Conservation (phyloP, 345 rosid species). For the Corymbia maculata region DNA sequence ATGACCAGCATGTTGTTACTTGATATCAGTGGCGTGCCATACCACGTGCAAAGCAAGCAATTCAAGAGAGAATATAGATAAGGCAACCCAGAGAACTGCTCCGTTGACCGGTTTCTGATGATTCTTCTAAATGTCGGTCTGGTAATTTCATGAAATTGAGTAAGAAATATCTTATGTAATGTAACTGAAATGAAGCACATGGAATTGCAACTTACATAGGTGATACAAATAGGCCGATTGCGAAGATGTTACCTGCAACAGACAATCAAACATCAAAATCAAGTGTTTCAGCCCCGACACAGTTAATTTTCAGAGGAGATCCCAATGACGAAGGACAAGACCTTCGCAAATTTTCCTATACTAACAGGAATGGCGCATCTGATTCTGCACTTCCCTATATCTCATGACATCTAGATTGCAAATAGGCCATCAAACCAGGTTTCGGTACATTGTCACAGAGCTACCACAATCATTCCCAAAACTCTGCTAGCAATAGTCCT, state of each 20-base stretch:
- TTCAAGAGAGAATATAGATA: slow-evolving; percentile 74
- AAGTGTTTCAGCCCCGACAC: neutral
- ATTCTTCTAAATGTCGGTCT: slow-evolving; percentile 89
- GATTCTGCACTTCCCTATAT: neutral
- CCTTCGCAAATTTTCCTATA: neutral
- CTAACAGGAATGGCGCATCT: neutral
- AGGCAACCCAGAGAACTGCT: slow-evolving; percentile 82
- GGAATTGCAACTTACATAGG: slow-evolving; percentile 51
- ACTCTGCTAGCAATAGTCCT: neutral
- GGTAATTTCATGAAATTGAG: neutral
- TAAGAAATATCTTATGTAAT: neutral
- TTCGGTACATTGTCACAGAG: neutral
- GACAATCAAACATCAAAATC: neutral
- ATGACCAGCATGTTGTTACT: slow-evolving; percentile 38
- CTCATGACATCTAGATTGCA: neutral
- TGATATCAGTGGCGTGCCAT: slow-evolving; percentile 68
- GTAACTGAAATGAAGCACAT: neutral
- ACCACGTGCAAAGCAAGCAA: slow-evolving; percentile 82
- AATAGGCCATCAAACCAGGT: neutral
- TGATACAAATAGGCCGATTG: slow-evolving; percentile 74
- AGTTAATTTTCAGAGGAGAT: neutral
- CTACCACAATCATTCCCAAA: neutral
- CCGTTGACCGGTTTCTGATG: slow-evolving; percentile 62
- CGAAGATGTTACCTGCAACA: slow-evolving; percentile 73
- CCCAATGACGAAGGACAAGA: neutral